Evolutionary conservation across 140 eudicot species (phyloP).

Genomic region (Oenanthe javanica): DNA sequence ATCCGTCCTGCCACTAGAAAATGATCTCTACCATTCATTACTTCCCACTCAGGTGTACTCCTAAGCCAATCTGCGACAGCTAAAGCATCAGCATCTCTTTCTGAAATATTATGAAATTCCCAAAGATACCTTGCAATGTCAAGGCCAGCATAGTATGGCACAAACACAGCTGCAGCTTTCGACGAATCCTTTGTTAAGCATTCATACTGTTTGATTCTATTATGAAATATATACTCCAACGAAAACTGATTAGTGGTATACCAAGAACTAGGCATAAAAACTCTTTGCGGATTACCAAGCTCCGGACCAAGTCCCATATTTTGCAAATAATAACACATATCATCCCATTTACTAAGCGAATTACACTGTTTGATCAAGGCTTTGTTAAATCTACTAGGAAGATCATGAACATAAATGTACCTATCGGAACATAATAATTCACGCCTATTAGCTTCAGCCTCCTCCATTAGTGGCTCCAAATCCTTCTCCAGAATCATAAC

Average conservation of each 20-base stretch:
- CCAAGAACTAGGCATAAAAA: slow-evolving; percentile 52
- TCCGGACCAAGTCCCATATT: slow-evolving; percentile 61
- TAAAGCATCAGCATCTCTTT: slow-evolving; percentile 40
- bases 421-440: slow-evolving; percentile 30
- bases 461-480: slow-evolving; percentile 28
- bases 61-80: slow-evolving; percentile 51
- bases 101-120: slow-evolving; percentile 20
- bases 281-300: slow-evolving; percentile 40
- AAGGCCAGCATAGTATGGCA: slow-evolving; percentile 73
- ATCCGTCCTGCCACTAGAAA: slow-evolving; percentile 69
- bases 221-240: slow-evolving; percentile 60
- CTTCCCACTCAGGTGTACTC: slow-evolving; percentile 57
- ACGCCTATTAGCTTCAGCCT: slow-evolving; percentile 15
- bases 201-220: slow-evolving; percentile 62
- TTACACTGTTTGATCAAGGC: slow-evolving; percentile 44
- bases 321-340: slow-evolving; percentile 44
- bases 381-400: slow-evolving; percentile 45
- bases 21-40: slow-evolving; percentile 49
- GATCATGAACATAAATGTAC: slow-evolving; percentile 52
- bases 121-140: slow-evolving; percentile 61
- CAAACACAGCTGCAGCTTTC: slow-evolving; percentile 60
- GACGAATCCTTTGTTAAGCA: slow-evolving; percentile 74
- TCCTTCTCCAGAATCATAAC: slow-evolving; percentile 33
- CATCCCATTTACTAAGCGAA: slow-evolving; percentile 37
- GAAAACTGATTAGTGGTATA: slow-evolving; percentile 61